Percentiles rank a stretch among this genome's conserved stretches.
These are phyloP conservation scores for Diaporthe eres DNA, from an alignment of 2,329 filamentous ascomycete genomes.

Conservation along the genomic window DNA sequence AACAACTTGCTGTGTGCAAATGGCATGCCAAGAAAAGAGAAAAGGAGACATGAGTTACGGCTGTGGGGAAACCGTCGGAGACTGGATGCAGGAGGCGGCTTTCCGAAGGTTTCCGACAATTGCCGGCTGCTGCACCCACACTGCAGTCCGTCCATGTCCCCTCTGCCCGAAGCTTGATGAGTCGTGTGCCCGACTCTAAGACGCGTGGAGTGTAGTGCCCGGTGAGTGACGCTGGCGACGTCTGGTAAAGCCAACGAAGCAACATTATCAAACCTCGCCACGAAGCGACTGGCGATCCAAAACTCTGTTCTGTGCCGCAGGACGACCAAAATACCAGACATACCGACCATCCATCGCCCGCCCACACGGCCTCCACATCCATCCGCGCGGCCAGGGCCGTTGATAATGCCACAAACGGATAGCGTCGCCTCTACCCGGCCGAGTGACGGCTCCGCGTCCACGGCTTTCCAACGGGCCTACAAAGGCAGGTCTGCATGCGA, in stretches of 20 bases:
- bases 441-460: background rate
- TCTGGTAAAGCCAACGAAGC: background rate
- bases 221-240: background rate
- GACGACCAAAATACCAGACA: background rate
- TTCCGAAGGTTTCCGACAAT: constrained; percentile 2
- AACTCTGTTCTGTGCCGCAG: background rate
- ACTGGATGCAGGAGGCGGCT: background rate
- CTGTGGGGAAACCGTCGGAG: background rate
- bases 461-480: constrained; percentile 10
- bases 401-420: background rate
- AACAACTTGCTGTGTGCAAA: too few relatives aligned
- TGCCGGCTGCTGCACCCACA: background rate
- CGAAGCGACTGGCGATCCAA: background rate
- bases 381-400: background rate
- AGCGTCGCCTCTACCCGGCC: constrained; percentile 4
- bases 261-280: background rate
- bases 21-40: background rate
- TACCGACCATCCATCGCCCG: background rate
- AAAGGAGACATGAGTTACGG: background rate
- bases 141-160: background rate
- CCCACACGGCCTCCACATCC: background rate
- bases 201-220: background rate
- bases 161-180: background rate
- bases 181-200: background rate
- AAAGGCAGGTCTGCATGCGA: background rate